phyloP scores from a whole-genome alignment of 345 rosid species.

The Sisymbrium irio region DNA sequence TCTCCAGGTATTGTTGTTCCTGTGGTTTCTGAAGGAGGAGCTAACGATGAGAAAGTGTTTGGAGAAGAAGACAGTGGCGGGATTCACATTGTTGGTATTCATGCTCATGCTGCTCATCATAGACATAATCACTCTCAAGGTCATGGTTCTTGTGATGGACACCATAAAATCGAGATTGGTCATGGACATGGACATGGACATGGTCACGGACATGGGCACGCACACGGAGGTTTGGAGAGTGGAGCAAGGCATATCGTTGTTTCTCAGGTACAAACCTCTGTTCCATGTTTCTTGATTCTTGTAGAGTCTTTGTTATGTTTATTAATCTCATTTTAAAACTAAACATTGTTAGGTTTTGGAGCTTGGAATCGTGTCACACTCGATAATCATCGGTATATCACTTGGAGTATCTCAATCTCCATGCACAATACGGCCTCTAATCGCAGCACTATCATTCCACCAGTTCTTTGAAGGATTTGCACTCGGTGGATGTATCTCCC shows the following conservation, averaged over 20 bases:
- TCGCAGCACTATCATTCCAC: constrained; percentile 89
- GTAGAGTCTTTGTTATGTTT: background rate
- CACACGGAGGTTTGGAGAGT: constrained; percentile 39
- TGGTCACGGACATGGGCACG: constrained; percentile 19
- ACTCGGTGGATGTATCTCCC: constrained; percentile 91
- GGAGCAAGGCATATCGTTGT: constrained; percentile 77
- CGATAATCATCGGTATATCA: constrained; percentile 81
- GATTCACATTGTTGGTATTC: constrained; percentile 90
- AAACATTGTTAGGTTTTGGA: constrained; percentile 60
- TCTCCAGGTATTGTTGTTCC: constrained; percentile 41
- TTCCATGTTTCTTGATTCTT: background rate
- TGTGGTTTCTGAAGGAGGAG: constrained; percentile 12
- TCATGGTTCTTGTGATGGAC: constrained; percentile 52
- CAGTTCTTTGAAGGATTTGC: constrained; percentile 98
- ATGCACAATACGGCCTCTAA: constrained; percentile 80
- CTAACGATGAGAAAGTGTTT: constrained; percentile 49
- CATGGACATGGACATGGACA: constrained; percentile 16
- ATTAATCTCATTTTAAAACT: background rate
- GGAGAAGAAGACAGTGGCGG: constrained; percentile 86
- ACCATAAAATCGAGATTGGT: constrained; percentile 15
- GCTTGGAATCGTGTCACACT: constrained; percentile 90
- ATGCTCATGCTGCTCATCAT: constrained; percentile 88
- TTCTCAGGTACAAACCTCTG: constrained; percentile 55
- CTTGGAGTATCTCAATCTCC: constrained; percentile 85
- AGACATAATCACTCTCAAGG: constrained; percentile 64